phyloP scores from a whole-genome alignment of 73 alveolate genomes.

The Symbiodinium pilosum region DNA sequence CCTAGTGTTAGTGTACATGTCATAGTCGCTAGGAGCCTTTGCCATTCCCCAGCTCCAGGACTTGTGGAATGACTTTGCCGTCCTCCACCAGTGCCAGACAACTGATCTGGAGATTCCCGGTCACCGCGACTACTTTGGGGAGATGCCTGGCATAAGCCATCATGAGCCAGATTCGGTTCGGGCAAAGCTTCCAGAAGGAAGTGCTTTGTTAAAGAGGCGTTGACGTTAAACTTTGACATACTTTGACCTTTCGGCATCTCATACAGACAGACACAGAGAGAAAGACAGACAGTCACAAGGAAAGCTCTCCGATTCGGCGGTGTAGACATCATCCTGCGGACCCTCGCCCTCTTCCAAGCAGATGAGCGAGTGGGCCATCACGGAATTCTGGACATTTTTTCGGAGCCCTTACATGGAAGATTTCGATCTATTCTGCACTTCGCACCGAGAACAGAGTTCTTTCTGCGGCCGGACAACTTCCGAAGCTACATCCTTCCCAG shows the following conservation, averaged over 20 bases:
- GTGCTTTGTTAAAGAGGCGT: not conserved
- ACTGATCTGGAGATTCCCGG: conserved; percentile 57
- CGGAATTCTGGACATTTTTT: conserved; percentile 38
- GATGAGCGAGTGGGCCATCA: conserved; percentile 79
- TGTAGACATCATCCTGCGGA: conserved; percentile 74
- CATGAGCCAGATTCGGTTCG: not conserved
- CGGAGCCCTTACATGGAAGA: conserved; percentile 88
- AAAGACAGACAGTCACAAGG: not conserved
- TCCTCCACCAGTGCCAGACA: conserved; percentile 60
- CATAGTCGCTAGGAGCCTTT: not conserved
- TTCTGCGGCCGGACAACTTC: conserved; percentile 60
- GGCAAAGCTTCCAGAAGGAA: not conserved
- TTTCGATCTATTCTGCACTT: conserved; percentile 75
- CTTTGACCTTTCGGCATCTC: not conserved
- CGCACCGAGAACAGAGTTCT: conserved; percentile 77
- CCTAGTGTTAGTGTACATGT: no score
- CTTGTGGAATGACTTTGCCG: conserved; percentile 86
- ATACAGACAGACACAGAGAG: not conserved
- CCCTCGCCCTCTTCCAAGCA: conserved; percentile 63
- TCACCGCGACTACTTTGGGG: conserved; percentile 81
- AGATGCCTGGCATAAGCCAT: not conserved
- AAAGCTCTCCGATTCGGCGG: conserved; percentile 91
- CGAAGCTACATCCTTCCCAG: conserved; percentile 50
- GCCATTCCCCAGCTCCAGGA: not conserved
- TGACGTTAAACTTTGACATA: no score